Percentiles rank a stretch among this genome's conserved stretches.
These are phyloP conservation scores for Xanthoconium separans DNA, from an alignment of 1,284 basidiomycete genomes.

Conservation along the genomic window DNA sequence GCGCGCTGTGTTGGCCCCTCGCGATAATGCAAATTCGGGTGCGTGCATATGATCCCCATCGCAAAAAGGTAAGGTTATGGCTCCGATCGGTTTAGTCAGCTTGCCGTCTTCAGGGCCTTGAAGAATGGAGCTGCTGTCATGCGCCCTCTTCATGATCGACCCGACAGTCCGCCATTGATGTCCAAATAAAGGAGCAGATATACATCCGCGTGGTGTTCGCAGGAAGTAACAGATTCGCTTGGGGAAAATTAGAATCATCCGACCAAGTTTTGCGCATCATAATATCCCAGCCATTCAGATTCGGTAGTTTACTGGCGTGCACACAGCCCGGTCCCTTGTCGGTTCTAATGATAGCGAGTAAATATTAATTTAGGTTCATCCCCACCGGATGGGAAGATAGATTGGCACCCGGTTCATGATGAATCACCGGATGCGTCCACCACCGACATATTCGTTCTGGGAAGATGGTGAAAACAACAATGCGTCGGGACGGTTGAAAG, in stretches of 20 bases:
- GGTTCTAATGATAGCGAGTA: background rate
- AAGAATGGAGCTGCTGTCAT: constrained; percentile 22
- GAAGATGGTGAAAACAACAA: background rate
- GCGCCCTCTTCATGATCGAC: constrained; percentile 29
- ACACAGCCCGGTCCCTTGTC: background rate
- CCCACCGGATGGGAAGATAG: background rate
- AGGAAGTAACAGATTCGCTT: background rate
- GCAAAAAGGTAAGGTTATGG: constrained; percentile 7
- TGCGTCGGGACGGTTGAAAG: constrained; percentile 3
- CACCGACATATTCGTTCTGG: constrained; percentile 4
- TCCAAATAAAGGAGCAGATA: constrained; percentile 6
- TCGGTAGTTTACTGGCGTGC: background rate
- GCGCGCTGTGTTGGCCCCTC: background rate
- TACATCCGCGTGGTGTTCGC: background rate
- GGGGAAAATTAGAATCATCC: background rate
- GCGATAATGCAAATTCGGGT: constrained; percentile 6
- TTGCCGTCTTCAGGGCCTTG: constrained; percentile 1
- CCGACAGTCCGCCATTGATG: background rate
- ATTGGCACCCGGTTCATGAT: constrained; percentile 4
- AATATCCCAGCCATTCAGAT: background rate
- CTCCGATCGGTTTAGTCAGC: background rate
- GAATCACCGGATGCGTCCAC: constrained; percentile 4
- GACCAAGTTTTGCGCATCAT: background rate
- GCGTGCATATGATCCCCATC: background rate
- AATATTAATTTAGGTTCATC: constrained; percentile 1